phyloP scores from a whole-genome alignment of 768 basidiomycete species.

The Heimioporus sp. region DNA sequence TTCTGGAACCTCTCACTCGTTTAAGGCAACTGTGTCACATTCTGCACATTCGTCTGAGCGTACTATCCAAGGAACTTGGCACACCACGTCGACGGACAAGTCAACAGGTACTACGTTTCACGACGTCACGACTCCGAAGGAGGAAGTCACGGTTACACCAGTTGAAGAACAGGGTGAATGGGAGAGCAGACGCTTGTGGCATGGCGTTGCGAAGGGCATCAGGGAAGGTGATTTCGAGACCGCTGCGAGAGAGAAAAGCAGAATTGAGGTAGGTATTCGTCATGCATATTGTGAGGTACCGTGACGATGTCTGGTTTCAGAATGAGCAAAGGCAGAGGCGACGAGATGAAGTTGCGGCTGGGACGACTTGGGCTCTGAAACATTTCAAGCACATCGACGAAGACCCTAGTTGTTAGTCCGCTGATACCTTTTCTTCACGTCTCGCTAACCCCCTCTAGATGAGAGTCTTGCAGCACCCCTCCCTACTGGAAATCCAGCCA shows the following conservation, averaged over 20 bases:
- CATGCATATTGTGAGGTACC: background rate
- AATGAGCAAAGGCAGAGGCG: slow-evolving; percentile 90
- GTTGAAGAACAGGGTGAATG: slow-evolving; percentile 70
- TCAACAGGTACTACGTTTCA: slow-evolving; percentile 60
- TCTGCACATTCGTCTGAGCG: slow-evolving; percentile 44
- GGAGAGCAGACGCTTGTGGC: slow-evolving; percentile 88
- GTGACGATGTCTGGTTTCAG: slow-evolving; percentile 38
- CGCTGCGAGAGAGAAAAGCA: slow-evolving; percentile 85
- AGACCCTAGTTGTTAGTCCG: slow-evolving; percentile 68
- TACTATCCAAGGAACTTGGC: slow-evolving; percentile 81
- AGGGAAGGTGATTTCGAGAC: slow-evolving; percentile 86
- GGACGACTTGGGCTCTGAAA: slow-evolving; percentile 69
- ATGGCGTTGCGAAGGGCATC: slow-evolving; percentile 86
- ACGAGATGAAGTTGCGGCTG: slow-evolving; percentile 75
- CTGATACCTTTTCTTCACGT: background rate
- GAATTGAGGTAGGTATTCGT: slow-evolving; percentile 70
- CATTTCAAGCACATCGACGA: slow-evolving; percentile 71
- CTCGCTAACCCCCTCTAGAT: slow-evolving; percentile 34
- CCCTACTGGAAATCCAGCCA: slow-evolving; percentile 62
- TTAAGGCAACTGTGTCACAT: slow-evolving; percentile 76
- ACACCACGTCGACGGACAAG: slow-evolving; percentile 55
- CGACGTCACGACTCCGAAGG: slow-evolving; percentile 70
- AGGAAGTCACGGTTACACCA: slow-evolving; percentile 66
- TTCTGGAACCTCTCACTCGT: slow-evolving; percentile 87
- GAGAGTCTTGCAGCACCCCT: slow-evolving; percentile 55